These are phyloP conservation scores for Neofusicoccum laricinum DNA, from an alignment of 2,329 filamentous ascomycete genomes.

Conservation along the genomic window DNA sequence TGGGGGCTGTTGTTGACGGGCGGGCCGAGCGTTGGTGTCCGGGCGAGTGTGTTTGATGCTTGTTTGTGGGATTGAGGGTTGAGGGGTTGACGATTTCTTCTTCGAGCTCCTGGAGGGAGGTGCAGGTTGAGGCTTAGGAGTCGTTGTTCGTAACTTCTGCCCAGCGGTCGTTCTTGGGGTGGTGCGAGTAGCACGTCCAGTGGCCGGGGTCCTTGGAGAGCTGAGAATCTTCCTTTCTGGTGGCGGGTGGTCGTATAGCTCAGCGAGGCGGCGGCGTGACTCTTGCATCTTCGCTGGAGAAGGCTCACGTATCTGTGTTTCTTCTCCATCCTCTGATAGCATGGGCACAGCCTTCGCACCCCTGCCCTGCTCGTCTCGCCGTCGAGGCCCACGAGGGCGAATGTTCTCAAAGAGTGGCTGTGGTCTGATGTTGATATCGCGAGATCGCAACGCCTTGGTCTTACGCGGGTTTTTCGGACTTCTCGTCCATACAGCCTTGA, in stretches of 20 bases:
- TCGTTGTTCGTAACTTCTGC: neutral
- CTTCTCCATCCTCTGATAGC: conserved; percentile 15
- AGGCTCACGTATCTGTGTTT: neutral
- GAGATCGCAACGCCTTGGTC: neutral
- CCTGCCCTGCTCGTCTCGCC: neutral
- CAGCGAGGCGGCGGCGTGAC: conserved; percentile 10
- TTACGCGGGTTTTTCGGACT: conserved; percentile 4
- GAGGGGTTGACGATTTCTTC: neutral
- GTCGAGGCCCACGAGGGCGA: neutral
- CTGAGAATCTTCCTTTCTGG: neutral
- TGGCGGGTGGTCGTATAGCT: neutral
- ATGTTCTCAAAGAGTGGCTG: neutral
- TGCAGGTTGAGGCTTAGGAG: neutral
- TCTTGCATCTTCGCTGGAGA: conserved; percentile 5
- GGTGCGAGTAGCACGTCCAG: neutral
- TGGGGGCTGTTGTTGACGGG: neutral
- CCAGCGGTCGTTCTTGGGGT: neutral
- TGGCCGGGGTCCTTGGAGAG: neutral
- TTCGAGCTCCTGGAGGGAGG: neutral
- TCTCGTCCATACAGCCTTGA: neutral
- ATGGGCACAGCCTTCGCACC: conserved; percentile 8
- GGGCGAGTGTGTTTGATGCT: neutral
- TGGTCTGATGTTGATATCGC: neutral
- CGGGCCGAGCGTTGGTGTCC: neutral
- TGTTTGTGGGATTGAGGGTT: neutral